Evolutionary conservation across 2,329 filamentous ascomycete genomes (phyloP).

Genomic region (Periconia sp.): DNA sequence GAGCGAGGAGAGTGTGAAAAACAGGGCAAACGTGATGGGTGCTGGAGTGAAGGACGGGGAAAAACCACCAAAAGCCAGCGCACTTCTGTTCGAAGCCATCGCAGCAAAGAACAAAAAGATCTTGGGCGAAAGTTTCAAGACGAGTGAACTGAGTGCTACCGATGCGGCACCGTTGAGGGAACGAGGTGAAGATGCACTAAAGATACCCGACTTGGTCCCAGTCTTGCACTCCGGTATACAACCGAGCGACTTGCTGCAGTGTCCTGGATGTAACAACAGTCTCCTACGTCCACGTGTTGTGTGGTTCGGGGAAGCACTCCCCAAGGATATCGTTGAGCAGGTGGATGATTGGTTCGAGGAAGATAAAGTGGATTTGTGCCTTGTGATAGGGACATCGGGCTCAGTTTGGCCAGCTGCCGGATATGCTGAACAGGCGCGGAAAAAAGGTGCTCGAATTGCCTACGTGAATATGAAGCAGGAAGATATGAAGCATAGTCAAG

Average conservation of each 20-base stretch:
- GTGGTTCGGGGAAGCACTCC: constrained; percentile 4
- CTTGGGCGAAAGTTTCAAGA: background rate
- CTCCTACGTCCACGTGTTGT: constrained; percentile 2
- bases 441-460: constrained; percentile 3
- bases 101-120: background rate
- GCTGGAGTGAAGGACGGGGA: background rate
- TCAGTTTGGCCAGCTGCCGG: constrained; percentile 6
- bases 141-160: background rate
- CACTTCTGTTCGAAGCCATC: background rate
- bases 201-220: background rate
- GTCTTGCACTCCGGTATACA: background rate
- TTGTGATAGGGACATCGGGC: constrained; percentile 5
- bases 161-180: background rate
- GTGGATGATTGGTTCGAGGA: background rate
- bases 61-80: background rate
- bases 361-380: constrained; percentile 1
- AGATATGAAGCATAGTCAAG: background rate
- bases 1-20: background rate
- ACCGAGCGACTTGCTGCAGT: constrained; percentile 2
- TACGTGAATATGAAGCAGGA: constrained; percentile 4
- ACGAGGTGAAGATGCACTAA: background rate
- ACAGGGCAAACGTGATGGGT: background rate
- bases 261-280: constrained; percentile 2
- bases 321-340: background rate
- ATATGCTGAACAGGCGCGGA: constrained; percentile 1